Base-by-base conservation (phyloP, 805 yeast species). In the Citeromyces nyonsensis region DNA sequence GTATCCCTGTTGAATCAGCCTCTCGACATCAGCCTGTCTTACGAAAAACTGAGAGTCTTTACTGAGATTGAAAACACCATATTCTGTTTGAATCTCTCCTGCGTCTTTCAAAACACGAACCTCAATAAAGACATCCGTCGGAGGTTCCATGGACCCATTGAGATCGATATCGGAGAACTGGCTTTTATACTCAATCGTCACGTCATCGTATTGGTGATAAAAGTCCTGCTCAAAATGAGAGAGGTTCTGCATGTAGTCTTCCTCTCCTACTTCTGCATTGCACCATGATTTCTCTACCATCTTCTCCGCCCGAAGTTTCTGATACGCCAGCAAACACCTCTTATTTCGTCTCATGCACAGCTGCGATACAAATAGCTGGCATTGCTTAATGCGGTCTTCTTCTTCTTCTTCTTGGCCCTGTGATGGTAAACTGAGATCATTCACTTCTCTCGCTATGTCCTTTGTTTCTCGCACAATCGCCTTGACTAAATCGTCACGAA, bases 31-130 rank as follows among this genome's bases (percentile, higher is more conserved):
- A 0, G 91, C 77, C 42, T 83, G 88, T 36, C 98, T 63, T 12
- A 88, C 96, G 48, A 81, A 88, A 48, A 88, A 86, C 48, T 91
- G 97, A 3, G 95, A 81, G 50, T 88, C 88, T 46, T 86, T 88
- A 3, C 93, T 82, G 40, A 91, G 57, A 44, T 86, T 86, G 57
- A 91, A 85, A 3, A 84, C 95, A 14, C 96, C 98, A 44, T 88
- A 88, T 50, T 88, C 98, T 0, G 98, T 91, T 48, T 86, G 95
- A 25, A 88, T 84, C 48, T 91, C 97, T 2, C 98, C 98, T 0
- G 94, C 96, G 45, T 88, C 94, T 49, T 80, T 80, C 33, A 88
- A 54, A 6, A 88, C 97, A 36, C 98, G 60, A 4, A 91, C 97
- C 46, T 88, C 98, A 7, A 88, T 81, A 44, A 88, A 91, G 20